Evolutionary conservation across 768 basidiomycete genomes (phyloP), one percentile per base, ranked within the genome.

Genomic region (Lactifluus pinguis): DNA sequence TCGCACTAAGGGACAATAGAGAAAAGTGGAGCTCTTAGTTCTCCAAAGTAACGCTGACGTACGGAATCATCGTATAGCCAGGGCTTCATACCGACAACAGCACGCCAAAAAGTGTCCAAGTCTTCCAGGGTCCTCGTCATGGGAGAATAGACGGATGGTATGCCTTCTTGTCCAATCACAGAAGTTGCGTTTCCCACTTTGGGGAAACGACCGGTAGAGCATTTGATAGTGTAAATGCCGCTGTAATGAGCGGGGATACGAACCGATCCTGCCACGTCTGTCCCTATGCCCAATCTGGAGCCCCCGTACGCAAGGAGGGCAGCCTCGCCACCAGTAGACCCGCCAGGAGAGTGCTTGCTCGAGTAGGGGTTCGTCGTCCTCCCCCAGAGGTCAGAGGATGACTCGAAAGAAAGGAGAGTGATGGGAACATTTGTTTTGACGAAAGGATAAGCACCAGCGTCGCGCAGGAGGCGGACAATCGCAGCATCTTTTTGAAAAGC

Each of bases 181-280:
- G 76, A 70, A 49, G 80, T 71, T 19, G 60, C 66, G 50, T 74
- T 77, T 2, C 84, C 83, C 64, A 77, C 77, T 38, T 71, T 75
- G 6, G 82, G 80, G 66, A 86, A 84, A 57, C 86, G 75, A 45
- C 82, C 77, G 57, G 74, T 72, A 65, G 83, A 84, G 10, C 81
- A 76, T 68, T 80, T 82, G 69, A 85, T 76, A 8, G 79, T 74
- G 70, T 83, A 86, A 2, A 86, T 71, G 0, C 85, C 87, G 48
- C 83, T 83, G 65, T 83, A 84, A 59, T 85, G 80, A 1, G 86
- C 79, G 3, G 87, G 87, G 8, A 79, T 78, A 19, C 86, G 79
- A 44, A 89, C 80, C 34, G 81, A 83, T 3, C 86, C 87, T 10
- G 82, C 86, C 21, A 87, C 83, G 60, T 87, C 86, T 6, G 85